Base-by-base conservation (phyloP, 441 rosid genomes). In the Croton setiger region DNA sequence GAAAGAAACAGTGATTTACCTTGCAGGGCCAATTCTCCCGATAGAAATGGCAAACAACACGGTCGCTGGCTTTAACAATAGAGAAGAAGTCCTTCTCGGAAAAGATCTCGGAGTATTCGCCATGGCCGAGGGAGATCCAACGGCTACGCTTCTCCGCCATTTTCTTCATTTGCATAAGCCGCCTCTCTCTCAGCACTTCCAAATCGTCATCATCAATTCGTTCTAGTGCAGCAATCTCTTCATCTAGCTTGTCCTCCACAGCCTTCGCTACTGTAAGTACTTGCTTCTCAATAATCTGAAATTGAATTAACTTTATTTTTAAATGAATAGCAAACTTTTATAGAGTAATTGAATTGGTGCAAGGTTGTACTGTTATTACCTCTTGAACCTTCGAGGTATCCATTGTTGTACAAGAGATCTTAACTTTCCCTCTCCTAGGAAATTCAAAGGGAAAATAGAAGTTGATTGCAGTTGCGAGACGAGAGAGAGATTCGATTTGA, bases 21-120 rank as follows among this genome's bases (percentile, higher is more conserved):
- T 93, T 91, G 84, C 97, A 92, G 33, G 97, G 98, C 97, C 97
- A 94, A 76, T 94, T 94, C 56, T 91, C 96, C 70, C 97, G 96
- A 75, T 90, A 90, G 76, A 92, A 94, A 68, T 94, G 98, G 72
- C 97, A 91, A 36, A 90, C 94, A 49, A 90, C 97, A 63, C 98
- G 96, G 52, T 91, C 97, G 70, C 96, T 94, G 41, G 91, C 92
- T 70, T 91, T 94, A 31, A 91, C 98, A 45, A 70, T 73, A 27
- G 92, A 70, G 82, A 94, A 90, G 81, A 94, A 90, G 36, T 94
- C 97, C 68, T 91, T 91, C 82, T 94, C 98, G 5, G 76, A 75
- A 14, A 78, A 82, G 58, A 91, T 93, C 82, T 91, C 96, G 12
- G 96, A 52, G 79, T 89, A 94, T 36, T 91, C 98, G 12, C 97